phyloP scores from a whole-genome alignment of 192 early-diverging fungal genomes.

The Coemansia guatemalensis region DNA sequence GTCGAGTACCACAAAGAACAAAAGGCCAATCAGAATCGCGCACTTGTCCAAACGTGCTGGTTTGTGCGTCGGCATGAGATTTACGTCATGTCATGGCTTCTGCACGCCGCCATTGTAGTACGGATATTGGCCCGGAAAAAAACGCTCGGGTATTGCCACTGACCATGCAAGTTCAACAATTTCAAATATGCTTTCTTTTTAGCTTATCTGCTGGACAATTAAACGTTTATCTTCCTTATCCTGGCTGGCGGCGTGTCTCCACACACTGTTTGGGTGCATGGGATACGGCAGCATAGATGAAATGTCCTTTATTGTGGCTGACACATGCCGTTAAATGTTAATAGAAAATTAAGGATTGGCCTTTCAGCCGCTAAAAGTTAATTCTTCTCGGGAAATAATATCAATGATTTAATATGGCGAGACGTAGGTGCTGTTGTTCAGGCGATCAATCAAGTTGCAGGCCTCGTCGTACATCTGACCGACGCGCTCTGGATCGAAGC shows the following conservation, averaged over 20 bases:
- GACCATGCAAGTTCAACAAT: neutral
- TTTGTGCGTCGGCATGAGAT: neutral
- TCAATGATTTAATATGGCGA: conserved; percentile 38
- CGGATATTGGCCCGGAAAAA: neutral
- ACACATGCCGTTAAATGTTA: neutral
- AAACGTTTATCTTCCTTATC: neutral
- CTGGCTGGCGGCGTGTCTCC: neutral
- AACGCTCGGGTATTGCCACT: neutral
- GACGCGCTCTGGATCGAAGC: conserved; percentile 33
- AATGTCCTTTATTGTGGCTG: neutral
- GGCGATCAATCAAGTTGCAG: conserved; percentile 32
- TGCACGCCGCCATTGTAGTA: no score
- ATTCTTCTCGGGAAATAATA: neutral
- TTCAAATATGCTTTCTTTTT: neutral
- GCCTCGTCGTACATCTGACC: conserved; percentile 31
- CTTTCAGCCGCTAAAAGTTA: neutral
- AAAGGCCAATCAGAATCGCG: neutral
- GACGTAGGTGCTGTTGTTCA: conserved; percentile 51
- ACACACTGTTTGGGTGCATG: neutral
- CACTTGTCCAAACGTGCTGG: neutral
- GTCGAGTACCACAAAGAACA: neutral
- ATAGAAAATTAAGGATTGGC: neutral
- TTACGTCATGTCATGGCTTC: neutral
- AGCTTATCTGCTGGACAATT: neutral
- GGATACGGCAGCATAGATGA: neutral